These are phyloP conservation scores for Rhizopus arrhizus DNA, from an alignment of 371 early-diverging fungal species.

Conservation along the genomic window DNA sequence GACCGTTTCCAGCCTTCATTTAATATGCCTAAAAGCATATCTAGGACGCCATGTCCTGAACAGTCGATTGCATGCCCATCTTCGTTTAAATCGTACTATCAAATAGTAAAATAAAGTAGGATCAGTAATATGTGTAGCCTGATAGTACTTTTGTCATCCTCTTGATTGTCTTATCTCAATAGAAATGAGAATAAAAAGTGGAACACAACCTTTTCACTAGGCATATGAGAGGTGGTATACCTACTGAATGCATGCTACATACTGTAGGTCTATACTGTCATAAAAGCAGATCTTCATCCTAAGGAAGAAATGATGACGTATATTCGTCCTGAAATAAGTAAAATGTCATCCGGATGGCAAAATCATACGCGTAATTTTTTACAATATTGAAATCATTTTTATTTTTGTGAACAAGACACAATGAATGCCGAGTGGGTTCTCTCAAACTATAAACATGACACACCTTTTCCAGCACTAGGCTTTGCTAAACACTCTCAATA, in stretches of 20 bases:
- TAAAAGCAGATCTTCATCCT: too few species aligned
- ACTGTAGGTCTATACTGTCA: background rate
- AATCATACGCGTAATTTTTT: too few species aligned
- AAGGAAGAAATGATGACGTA: too few species aligned
- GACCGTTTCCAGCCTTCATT: too few species aligned
- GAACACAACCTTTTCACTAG: slow-evolving; percentile 11
- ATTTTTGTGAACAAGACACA: too few species aligned
- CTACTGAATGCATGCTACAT: slow-evolving; percentile 8
- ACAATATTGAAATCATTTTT: too few species aligned
- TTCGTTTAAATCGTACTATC: slow-evolving; percentile 7
- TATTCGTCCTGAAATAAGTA: too few species aligned
- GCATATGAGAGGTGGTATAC: slow-evolving; percentile 14
- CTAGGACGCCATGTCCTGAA: slow-evolving; percentile 10
- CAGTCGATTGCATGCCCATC: slow-evolving; percentile 11
- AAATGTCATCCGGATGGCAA: too few species aligned
- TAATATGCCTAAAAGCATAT: background rate
- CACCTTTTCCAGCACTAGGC: slow-evolving; percentile 12
- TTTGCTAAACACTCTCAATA: slow-evolving; percentile 10
- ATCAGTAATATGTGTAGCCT: slow-evolving; percentile 8
- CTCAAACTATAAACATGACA: slow-evolving; percentile 9
- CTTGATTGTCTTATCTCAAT: slow-evolving; percentile 11
- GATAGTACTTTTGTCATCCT: slow-evolving; percentile 11
- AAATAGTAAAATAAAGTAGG: slow-evolving; percentile 14
- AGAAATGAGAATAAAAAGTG: slow-evolving; percentile 13
- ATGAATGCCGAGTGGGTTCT: slow-evolving; percentile 5